Conservation (phyloP, 169 alveolate genomes). For the Plasmodium ovale region DNA sequence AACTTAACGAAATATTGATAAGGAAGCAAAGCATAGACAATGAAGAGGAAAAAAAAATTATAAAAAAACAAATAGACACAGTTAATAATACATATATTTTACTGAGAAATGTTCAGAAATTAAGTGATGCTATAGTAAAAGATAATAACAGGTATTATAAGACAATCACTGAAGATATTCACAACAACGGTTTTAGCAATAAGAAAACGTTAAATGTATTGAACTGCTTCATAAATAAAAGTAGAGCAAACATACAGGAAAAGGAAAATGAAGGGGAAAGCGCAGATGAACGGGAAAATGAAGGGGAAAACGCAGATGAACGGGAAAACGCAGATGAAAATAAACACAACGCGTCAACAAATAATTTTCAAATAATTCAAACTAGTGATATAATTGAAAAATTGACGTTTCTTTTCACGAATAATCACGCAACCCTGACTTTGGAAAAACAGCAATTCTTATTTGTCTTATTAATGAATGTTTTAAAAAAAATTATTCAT, state of each 20-base stretch:
- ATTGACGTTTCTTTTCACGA: slow-evolving; percentile 16
- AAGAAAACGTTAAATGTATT: slow-evolving; percentile 55
- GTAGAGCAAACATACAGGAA: slow-evolving; percentile 30
- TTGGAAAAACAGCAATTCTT: slow-evolving; percentile 71
- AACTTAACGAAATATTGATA: slow-evolving; percentile 58
- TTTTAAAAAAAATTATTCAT: slow-evolving; percentile 18
- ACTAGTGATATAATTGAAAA: slow-evolving; percentile 43
- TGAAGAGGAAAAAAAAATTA: slow-evolving; percentile 57
- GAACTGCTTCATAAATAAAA: slow-evolving; percentile 45
- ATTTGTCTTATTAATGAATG: slow-evolving; percentile 67
- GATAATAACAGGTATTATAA: slow-evolving; percentile 47
- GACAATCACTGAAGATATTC: slow-evolving; percentile 30
- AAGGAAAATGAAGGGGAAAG: background rate
- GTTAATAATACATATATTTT: slow-evolving; percentile 54
- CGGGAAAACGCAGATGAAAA: background rate
- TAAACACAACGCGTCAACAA: background rate
- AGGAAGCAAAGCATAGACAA: slow-evolving; percentile 70
- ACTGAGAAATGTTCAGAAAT: slow-evolving; percentile 48
- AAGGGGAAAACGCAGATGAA: background rate
- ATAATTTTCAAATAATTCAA: slow-evolving; percentile 44
- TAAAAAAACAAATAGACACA: slow-evolving; percentile 52
- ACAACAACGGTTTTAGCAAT: slow-evolving; percentile 44
- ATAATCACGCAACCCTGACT: slow-evolving; percentile 12
- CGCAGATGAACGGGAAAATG: background rate
- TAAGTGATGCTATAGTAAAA: slow-evolving; percentile 56